Evolutionary conservation across 768 basidiomycete genomes (phyloP).

Genomic region (Trametes cubensis): DNA sequence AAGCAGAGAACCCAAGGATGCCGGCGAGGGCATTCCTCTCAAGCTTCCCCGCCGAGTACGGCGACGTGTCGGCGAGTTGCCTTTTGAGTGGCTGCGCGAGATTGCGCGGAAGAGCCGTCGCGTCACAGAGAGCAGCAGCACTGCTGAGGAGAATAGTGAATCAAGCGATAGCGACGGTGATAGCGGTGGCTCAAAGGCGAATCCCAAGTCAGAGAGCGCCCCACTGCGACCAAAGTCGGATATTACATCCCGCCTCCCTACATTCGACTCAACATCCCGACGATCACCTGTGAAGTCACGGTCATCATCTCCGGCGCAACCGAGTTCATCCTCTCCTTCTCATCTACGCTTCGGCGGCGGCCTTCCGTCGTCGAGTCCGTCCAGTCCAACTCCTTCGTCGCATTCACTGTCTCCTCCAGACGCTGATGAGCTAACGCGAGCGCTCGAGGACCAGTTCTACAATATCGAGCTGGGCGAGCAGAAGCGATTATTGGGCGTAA

Average conservation of each 20-base stretch:
- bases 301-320: constrained; percentile 8
- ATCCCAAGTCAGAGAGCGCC: constrained; percentile 7
- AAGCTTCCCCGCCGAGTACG: constrained; percentile 47
- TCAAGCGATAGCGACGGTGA: constrained; percentile 6
- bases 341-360: not conserved
- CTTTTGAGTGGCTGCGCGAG: constrained; percentile 76
- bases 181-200: constrained; percentile 20
- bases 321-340: not conserved
- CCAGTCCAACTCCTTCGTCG: constrained; percentile 9
- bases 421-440: constrained; percentile 69
- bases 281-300: constrained; percentile 13
- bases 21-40: constrained; percentile 82
- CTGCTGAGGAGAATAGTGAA: constrained; percentile 19
- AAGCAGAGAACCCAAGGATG: constrained; percentile 42
- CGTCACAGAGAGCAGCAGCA: constrained; percentile 24
- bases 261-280: not conserved
- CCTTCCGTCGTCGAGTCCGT: constrained; percentile 5
- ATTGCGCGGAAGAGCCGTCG: constrained; percentile 59
- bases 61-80: constrained; percentile 63
- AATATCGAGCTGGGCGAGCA: constrained; percentile 91
- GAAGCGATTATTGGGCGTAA: constrained; percentile 81
- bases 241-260: not conserved
- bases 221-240: not conserved
- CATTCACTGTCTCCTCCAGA: constrained; percentile 20
- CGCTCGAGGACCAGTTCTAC: constrained; percentile 92